Percentiles rank a stretch among this genome's conserved stretches.
phyloP scores from a whole-genome alignment of 139 green algal genomes.

The Picochlorum sp. region DNA sequence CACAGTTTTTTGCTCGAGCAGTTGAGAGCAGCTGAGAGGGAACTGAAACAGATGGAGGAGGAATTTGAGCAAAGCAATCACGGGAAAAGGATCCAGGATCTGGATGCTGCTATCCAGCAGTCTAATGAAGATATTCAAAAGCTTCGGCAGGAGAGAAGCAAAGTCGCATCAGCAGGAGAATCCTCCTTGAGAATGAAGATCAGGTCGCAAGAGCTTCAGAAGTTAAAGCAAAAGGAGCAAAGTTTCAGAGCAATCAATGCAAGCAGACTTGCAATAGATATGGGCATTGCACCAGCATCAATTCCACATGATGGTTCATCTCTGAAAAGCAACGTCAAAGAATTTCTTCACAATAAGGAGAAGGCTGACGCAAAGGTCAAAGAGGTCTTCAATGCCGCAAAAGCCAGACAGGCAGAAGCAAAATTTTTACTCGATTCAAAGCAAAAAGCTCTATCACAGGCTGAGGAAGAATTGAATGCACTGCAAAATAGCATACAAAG shows the following conservation, averaged over 20 bases:
- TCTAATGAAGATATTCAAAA: not conserved
- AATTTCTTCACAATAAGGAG: no score
- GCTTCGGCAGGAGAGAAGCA: slow-evolving; percentile 31
- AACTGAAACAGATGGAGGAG: slow-evolving; percentile 9
- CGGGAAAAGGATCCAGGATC: slow-evolving; percentile 5
- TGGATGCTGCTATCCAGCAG: not conserved
- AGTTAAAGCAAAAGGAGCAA: slow-evolving; percentile 3
- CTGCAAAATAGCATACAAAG: no score
- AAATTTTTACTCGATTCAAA: no score
- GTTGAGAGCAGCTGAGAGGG: not conserved
- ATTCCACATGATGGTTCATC: not conserved
- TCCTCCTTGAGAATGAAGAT: slow-evolving; percentile 17
- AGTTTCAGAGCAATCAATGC: not conserved
- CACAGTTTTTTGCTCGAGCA: not conserved
- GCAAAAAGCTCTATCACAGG: no score
- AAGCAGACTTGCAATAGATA: not conserved
- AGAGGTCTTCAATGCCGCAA: no score
- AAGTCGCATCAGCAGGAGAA: slow-evolving; percentile 22
- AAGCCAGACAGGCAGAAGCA: no score
- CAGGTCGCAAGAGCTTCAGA: slow-evolving; percentile 18
- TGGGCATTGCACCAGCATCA: not conserved
- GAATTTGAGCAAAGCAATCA: slow-evolving; percentile 9
- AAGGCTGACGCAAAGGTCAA: no score
- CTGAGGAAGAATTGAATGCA: no score
- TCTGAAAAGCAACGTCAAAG: not conserved